Base-by-base conservation (phyloP, 2,329 filamentous ascomycete species). In the Phialocephala sp. region DNA sequence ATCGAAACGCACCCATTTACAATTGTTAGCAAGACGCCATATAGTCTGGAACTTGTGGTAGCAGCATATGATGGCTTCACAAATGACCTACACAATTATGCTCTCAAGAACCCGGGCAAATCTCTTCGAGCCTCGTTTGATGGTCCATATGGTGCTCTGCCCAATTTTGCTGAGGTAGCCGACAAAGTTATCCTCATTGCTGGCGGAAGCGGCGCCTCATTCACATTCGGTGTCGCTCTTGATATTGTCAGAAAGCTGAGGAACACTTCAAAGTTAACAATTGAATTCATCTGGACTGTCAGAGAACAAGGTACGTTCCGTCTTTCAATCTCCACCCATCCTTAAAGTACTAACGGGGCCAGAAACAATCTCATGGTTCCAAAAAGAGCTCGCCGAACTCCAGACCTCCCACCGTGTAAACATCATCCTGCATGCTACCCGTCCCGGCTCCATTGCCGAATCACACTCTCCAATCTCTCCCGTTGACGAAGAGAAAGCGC, bases 1-100 rank as follows among this genome's bases (percentile, higher is more conserved):
- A 77, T 84, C 20, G 85, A 90, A 75, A 87, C 84, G 1, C 88
- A 91, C 67, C 87, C 87, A 0, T 90, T 90, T 69, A 89, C 87
- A 1, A 85, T 89, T 58, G 83, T 84, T 71, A 24, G 76, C 80
- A 62, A 50, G 36, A 62, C 57, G 27, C 66, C 60, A 24, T 80
- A 79, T 37, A 83, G 85, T 0, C 72, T 69, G 0, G 77, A 89
- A 76, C 85, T 89, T 59, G 81, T 89, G 24, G 81, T 89, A 60
- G 81, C 83, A 58, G 82, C 86, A 0, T 81, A 86, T 67, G 81
- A 86, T 69, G 87, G 86, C 6, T 89, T 89, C 73, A 89, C 87
- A 0, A 78, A 79, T 12, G 81, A 84, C 60, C 76, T 89, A 15
- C 83, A 87, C 75, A 76, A 79, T 24, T 82, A 83, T 68, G 86